Evolutionary conservation across 495 filamentous ascomycete species (phyloP), one percentile per base, ranked within the genome.

Genomic region (Aspergillus egyptiacus): DNA sequence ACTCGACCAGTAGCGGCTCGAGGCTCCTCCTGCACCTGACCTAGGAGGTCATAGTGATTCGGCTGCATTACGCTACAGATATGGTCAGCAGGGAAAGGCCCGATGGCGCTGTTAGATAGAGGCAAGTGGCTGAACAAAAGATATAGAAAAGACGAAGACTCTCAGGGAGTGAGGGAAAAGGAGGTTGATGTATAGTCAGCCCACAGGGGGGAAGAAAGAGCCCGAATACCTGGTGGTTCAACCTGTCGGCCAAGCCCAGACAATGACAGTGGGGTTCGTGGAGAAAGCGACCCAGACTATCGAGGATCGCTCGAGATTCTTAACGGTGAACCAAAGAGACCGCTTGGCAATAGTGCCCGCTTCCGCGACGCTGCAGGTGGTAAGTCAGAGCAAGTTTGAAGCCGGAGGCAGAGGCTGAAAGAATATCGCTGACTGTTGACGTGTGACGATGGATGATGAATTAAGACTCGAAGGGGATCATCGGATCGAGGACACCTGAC

Each of bases 41-140:
- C 62, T 10, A 68, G 59, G 6, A 64, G 60, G 63, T 74, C 71
- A 62, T 60, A 70, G 63, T 71, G 68, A 51, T 64, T 71, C 48
- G 71, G 68, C 56, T 74, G 69, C 71, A 74, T 74, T 40, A 32
- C 11, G 48, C 30, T 50, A 8, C 10, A 30, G 15, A 17, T 37
- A 14, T 23, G 17, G 31, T 51, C 39, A 44, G 39, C 40, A 56
- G 52, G 55, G 36, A 22, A 25, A 41, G 20, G 27, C 13, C 15
- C 19, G 43, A 40, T 43, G 20, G 30, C 0, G 14, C 22, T 13
- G 17, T 22, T 23, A n/a, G 14, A 39, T 32, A 17, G 17, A 33
- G 41, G 38, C n/a, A 22, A 31, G 19, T 31, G 44, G 45, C 40
- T 46, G 42, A 45, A 46, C 54, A n/a, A 48, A 62, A 55, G 60